Evolutionary conservation across 139 green algal genomes (phyloP), one percentile per base, ranked within the genome.

Genomic region (Chlorella sp.): DNA sequence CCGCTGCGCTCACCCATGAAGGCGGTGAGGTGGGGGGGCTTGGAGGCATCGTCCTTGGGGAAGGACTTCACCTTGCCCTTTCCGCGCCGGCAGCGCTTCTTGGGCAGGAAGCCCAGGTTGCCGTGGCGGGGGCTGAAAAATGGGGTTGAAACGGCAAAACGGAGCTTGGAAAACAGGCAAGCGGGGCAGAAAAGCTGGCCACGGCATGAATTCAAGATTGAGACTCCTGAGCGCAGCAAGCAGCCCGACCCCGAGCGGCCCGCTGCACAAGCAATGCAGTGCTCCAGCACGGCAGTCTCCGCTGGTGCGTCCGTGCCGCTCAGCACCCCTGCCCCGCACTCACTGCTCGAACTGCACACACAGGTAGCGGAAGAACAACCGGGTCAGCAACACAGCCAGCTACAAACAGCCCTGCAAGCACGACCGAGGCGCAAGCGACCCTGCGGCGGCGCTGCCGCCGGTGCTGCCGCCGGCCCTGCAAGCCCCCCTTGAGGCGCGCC

Each of bases 31-130:
- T 99, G 96, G 68, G 91, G 90, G 47, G 93, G 88, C 93, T 98
- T 96, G 79, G 92, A 91, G 81, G 94, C 75, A 85, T 99, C 96
- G 87, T 99, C 97, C 78, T 83, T 83, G 78, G 78, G 78, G 78
- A 83, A 83, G 62, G 94, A 95, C 90, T 99, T 99, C 80, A 96
- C 90, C 91, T 98, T 99, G 88, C 98, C 98, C 65, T 91, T 89
- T 30, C 93, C 91, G 83, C 98, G 95, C 76, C 95, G 91, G 94
- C 95, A 98, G 65, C 98, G 93, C 96, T 99, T 99, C 93, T 97
- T 98, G 91, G 98, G 98, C 90, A 98, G 91, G 93, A 99, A 99
- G 78, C 98, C 98, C 89, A 99, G 91, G 57, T 95, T 98, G 80
- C 98, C 98, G 91, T 96, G 94, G 51, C 51, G 9, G 11, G 12